Base-by-base conservation (phyloP, 805 yeast species). In the Saccharomyces kudriavzevii region DNA sequence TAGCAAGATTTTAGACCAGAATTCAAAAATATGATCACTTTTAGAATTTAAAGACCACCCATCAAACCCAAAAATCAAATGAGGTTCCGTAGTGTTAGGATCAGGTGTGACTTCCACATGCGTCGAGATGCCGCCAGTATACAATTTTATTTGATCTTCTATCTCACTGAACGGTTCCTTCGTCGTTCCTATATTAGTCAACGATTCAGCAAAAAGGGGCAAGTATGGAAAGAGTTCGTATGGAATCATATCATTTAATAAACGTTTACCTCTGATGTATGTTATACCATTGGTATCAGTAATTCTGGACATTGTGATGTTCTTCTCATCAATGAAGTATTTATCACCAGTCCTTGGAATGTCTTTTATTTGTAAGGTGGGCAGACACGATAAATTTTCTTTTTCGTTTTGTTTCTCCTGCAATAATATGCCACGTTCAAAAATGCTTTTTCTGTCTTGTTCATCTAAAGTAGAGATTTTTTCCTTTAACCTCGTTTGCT, bases 141-240 rank as follows among this genome's bases (percentile, higher is more conserved):
- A 76, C 49, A 84, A 74, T 64, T 85, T 88, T 60, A 94, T 90
- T 47, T 84, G 82, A 59, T 91, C 90, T 64, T 92, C 98, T 54
- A 94, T 77, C 40, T 84, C 85, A 24, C 89, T 87, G 79, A 88
- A 88, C 0, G 85, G 66, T 54, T 85, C 83, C 8, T 69, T 63
- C 6, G 73, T 66, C 1, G 99, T 92, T n/a, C 99, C 99, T 57
- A 94, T 75, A 65, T 84, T 89, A 2, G 96, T 86, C 56, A 94
- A 73, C 48, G 96, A 85, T 28, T 84, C 86, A 9, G 85, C 74
- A 70, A 87, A 94, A 47, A 94, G 67, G 0, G 96, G 87, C 56
- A 94, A 67, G 59, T 80, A 90, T 40, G 85, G 83, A 52, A 84
- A 77, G 48, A 87, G 73, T 5, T 82, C 81, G 2, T 70, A 58